Evolutionary conservation across 305 asterid species (phyloP).

Genomic region (Andrographis paniculata): DNA sequence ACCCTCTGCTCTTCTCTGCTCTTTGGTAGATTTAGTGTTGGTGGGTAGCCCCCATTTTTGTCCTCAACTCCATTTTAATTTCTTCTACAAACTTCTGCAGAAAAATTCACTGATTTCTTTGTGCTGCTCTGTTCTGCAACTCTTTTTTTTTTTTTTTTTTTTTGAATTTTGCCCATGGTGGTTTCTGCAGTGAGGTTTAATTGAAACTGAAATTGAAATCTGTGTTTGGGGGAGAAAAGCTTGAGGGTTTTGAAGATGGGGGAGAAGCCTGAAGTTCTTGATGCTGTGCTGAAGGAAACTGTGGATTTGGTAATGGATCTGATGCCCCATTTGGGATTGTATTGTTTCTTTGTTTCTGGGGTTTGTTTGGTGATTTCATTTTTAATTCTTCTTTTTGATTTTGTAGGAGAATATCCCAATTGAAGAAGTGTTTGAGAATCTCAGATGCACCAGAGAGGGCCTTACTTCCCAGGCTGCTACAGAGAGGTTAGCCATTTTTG

Average conservation of each 20-base stretch:
- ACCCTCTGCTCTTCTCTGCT: neutral
- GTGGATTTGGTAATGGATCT: conserved; percentile 99
- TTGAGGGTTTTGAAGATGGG: conserved; percentile 37
- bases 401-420: conserved; percentile 90
- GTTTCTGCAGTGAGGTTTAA: conserved; percentile 17
- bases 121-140: neutral
- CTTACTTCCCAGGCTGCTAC: conserved; percentile 70
- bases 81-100: too few species aligned
- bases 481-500: conserved; percentile 91
- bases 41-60: conserved; percentile 2
- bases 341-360: conserved; percentile 5
- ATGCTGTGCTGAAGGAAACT: conserved; percentile 91
- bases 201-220: too few species aligned
- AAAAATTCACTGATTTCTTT: too few species aligned
- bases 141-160: neutral
- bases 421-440: conserved; percentile 91
- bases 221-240: too few species aligned
- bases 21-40: neutral
- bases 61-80: too few species aligned
- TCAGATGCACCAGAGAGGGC: conserved; percentile 90
- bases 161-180: neutral
- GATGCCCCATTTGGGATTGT: conserved; percentile 18
- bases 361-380: conserved; percentile 2
- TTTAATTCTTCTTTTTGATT: conserved; percentile 10
- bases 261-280: conserved; percentile 90